A percentile compares a stretch with the other conserved stretches of the same genome.
phyloP scores from a whole-genome alignment of 2,329 filamentous ascomycete genomes.

The Diatrype stigma region DNA sequence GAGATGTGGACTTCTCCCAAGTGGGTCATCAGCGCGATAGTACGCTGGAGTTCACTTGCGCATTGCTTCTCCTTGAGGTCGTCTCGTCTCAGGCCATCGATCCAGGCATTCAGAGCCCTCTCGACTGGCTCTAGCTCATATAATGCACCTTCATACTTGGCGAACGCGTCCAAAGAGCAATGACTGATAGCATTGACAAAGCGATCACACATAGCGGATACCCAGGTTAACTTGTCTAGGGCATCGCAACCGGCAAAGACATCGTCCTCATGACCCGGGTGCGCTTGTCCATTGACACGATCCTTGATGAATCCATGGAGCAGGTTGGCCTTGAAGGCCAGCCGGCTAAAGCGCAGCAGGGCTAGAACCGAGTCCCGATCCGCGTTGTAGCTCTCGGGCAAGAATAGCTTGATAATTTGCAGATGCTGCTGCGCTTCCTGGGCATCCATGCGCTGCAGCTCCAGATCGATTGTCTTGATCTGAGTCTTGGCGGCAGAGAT shows the following conservation, averaged over 20 bases:
- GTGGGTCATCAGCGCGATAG: slow-evolving; percentile 82
- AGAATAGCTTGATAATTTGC: slow-evolving; percentile 80
- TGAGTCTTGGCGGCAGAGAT: slow-evolving; percentile 87
- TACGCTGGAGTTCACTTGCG: slow-evolving; percentile 74
- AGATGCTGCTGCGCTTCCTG: slow-evolving; percentile 87
- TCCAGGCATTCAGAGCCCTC: slow-evolving; percentile 80
- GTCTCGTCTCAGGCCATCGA: slow-evolving; percentile 77
- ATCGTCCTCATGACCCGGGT: slow-evolving; percentile 71
- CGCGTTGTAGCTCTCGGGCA: slow-evolving; percentile 76
- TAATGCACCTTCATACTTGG: slow-evolving; percentile 71
- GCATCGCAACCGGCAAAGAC: slow-evolving; percentile 76
- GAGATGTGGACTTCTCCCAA: slow-evolving; percentile 77
- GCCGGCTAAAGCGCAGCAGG: slow-evolving; percentile 79
- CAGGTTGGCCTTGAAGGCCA: slow-evolving; percentile 82
- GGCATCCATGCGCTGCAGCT: slow-evolving; percentile 80
- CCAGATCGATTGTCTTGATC: slow-evolving; percentile 89
- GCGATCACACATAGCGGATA: slow-evolving; percentile 76
- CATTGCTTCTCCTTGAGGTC: slow-evolving; percentile 83
- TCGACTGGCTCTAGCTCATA: slow-evolving; percentile 92
- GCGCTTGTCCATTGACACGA: slow-evolving; percentile 62
- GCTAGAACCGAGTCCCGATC: slow-evolving; percentile 86
- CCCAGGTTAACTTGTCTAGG: slow-evolving; percentile 80
- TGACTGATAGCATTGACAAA: slow-evolving; percentile 77
- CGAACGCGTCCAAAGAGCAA: slow-evolving; percentile 75
- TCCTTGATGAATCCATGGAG: slow-evolving; percentile 77